Evolutionary conservation across 1,284 basidiomycete genomes (phyloP), one percentile per base, ranked within the genome.

Genomic region (Cerrena zonata): DNA sequence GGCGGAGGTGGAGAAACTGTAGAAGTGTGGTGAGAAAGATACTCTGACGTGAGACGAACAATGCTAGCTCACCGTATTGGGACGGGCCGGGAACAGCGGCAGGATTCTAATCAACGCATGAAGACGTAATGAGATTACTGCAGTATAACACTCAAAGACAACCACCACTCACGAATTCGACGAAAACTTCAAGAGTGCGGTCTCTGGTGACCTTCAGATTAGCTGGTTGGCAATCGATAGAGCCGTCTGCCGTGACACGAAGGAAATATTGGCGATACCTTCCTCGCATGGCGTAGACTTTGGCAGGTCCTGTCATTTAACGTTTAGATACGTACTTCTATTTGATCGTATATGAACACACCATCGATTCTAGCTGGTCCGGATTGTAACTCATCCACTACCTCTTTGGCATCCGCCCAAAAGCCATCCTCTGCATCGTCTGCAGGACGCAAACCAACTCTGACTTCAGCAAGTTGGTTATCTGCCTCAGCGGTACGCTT

Each of bases 291-390:
- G 79, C 79, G 56, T 77, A 86, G 25, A 82, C 79, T 61, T 77
- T 84, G 18, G 85, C 86, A 5, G 81, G 79, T 21, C 86, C 86
- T 88, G 47, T 19, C 27, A 36, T n/a, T 36, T 11, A 51, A 46
- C 21, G 27, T 30, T 18, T n/a, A 44, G 30, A 18, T 21, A 19
- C 18, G 19, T 13, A 19, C 41, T 21, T 13, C 18, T 7, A 34
- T 36, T 37, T 18, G 5, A 41, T 5, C 12, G 24, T 18, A 30
- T 37, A n/a, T 12, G 22, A 7, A 59, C 59, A 43, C 52, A 83
- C 85, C 86, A 64, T 89, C 86, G 51, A 89, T 83, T 50, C 85
- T 70, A 4, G 81, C 78, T 5, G 85, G 80, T 12, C 80, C 74
- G 3, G 62, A 60, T 62, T 89, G 86, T 22, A 89, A 69, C 51